Base-by-base conservation (phyloP, 306 rosid species). In the Prinsepia uniflora region DNA sequence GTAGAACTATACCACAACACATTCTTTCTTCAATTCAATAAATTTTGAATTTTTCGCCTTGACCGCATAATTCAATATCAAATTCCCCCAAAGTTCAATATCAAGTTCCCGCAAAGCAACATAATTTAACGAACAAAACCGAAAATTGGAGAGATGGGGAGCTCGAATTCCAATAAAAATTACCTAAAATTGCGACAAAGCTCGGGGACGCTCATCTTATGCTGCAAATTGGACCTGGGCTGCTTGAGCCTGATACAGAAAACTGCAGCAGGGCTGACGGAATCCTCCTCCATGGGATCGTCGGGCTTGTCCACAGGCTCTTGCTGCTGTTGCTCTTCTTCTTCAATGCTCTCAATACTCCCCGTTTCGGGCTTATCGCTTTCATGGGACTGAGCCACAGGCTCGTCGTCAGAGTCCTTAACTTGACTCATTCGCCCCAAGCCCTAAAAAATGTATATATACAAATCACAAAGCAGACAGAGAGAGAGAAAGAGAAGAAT, bases 161-260 rank as follows among this genome's bases (percentile, higher is more conserved):
- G 65, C 68, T 61, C 10, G 63, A 72, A 55, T 48, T 14, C 5
- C 49, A 9, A 52, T 7, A 7, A 66, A 56, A 6, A 43, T 39
- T 72, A 94, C 98, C 98, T 93, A 76, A 93, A 93, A 80, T 88
- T 86, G 80, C 98, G 98, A 84, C 96, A 93, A 72, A 93, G 86
- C 72, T 90, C 91, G 12, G 96, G 98, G 11, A 88, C 93, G 64
- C 90, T 80, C 96, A 93, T 90, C 88, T 90, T 88, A 53, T 93
- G 85, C 56, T 48, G 91, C 91, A 87, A 85, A 85, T 84, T 82
- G 59, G 90, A 88, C 76, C 74, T 70, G 1, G 92, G 90, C 82
- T 93, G 96, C 72, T 76, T 83, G 1, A 90, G 94, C 79, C 81
- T 76, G 49, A 93, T 88, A 64, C 89, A 79, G 47, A 90, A 93